Evolutionary conservation across 208 protist genomes (phyloP).

Genomic region (Balamuthia mandrillaris): DNA sequence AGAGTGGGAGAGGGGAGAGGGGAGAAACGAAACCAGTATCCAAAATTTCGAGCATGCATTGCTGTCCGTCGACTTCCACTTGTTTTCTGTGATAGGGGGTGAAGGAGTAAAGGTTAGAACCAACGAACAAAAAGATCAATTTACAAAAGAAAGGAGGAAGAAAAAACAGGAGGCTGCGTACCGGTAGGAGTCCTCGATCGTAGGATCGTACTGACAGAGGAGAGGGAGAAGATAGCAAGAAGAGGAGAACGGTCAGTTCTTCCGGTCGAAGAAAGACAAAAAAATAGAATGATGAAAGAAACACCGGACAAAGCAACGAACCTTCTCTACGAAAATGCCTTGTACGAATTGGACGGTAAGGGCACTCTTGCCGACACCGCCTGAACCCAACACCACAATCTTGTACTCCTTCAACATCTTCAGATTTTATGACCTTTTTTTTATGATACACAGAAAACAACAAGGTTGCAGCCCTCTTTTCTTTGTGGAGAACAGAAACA

Average conservation of each 20-base stretch:
- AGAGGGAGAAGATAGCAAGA: too few species aligned
- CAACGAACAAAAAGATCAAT: not conserved
- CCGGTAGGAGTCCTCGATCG: conserved; percentile 65
- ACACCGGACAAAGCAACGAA: not conserved
- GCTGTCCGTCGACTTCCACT: conserved; percentile 71
- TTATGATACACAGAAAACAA: too few species aligned
- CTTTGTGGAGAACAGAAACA: too few species aligned
- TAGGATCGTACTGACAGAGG: conserved; percentile 72
- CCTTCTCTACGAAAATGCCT: not conserved
- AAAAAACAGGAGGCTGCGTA: not conserved
- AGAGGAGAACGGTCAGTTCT: too few species aligned
- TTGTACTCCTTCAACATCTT: too few species aligned
- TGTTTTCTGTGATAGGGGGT: conserved; percentile 61
- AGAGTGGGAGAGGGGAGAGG: too few species aligned
- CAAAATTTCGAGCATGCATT: conserved; percentile 77
- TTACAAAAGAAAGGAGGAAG: not conserved
- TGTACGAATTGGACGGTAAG: not conserved
- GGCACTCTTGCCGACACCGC: not conserved
- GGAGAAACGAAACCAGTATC: conserved; percentile 64
- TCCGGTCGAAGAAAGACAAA: too few species aligned
- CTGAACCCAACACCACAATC: not conserved
- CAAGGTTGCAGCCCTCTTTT: too few species aligned
- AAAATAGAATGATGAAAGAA: not conserved
- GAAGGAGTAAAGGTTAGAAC: not conserved
- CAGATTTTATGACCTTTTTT: too few species aligned